phyloP scores from a whole-genome alignment of 768 basidiomycete species.

The Rhodosporidiobolus odoratus region DNA sequence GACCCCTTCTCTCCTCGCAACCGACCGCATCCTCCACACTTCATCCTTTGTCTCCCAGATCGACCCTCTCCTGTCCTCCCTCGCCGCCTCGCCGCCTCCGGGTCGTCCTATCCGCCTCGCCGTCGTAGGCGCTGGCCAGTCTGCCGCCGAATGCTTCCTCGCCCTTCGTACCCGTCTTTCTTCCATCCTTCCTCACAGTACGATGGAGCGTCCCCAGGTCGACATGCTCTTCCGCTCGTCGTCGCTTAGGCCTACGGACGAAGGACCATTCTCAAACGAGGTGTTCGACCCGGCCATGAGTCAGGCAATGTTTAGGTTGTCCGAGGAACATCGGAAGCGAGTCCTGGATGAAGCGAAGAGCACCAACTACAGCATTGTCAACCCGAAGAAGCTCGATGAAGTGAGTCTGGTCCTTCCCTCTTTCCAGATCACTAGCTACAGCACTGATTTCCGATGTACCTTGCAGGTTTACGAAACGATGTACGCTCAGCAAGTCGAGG shows the following conservation, averaged over 20 bases:
- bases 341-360: constrained; percentile 52
- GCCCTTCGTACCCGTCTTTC: constrained; percentile 17
- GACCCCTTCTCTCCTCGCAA: constrained; percentile 53
- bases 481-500: constrained; percentile 55
- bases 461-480: constrained; percentile 53
- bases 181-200: constrained; percentile 20
- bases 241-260: constrained; percentile 55
- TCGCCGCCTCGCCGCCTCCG: constrained; percentile 51
- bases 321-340: constrained; percentile 47
- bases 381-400: constrained; percentile 48
- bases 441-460: background rate
- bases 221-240: constrained; percentile 57
- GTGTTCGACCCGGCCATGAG: constrained; percentile 55
- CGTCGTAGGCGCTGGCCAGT: constrained; percentile 36
- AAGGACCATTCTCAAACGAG: constrained; percentile 56
- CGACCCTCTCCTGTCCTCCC: constrained; percentile 54
- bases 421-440: constrained; percentile 21
- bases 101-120: constrained; percentile 42
- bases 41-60: constrained; percentile 41
- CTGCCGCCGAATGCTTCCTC: constrained; percentile 35
- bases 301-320: constrained; percentile 49
- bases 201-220: constrained; percentile 47
- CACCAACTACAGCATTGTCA: constrained; percentile 58
- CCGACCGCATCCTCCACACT: constrained; percentile 46
- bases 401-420: constrained; percentile 46